These are phyloP conservation scores for Diospyros lotus DNA, from an alignment of 148 eudicot species.

Conservation along the genomic window DNA sequence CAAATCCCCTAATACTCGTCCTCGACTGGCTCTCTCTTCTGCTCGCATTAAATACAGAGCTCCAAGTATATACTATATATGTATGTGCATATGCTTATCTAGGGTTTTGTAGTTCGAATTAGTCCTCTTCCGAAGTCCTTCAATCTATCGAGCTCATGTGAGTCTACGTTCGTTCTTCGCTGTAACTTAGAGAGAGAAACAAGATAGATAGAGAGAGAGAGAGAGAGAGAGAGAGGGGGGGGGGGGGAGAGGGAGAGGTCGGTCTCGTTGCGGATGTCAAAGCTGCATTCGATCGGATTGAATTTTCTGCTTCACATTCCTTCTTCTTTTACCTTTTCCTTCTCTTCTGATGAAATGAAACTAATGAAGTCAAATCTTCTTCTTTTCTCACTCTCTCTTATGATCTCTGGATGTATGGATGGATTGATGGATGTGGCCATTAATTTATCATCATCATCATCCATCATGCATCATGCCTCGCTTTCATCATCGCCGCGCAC, in stretches of 20 bases:
- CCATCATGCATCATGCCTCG: neutral
- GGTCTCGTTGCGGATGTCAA: slow-evolving; percentile 86
- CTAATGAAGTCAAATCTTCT: slow-evolving; percentile 16
- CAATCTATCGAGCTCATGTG: neutral
- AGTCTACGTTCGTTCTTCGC: slow-evolving; percentile 36
- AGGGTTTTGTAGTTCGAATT: neutral
- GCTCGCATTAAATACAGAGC: slow-evolving; percentile 1
- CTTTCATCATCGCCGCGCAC: too few species aligned
- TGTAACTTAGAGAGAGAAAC: slow-evolving; percentile 39
- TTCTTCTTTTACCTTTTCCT: slow-evolving; percentile 13
- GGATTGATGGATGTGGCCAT: neutral
- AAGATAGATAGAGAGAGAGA: slow-evolving; percentile 20
- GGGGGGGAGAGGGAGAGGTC: slow-evolving; percentile 22
- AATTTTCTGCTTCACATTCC: slow-evolving; percentile 25
- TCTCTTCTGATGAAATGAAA: slow-evolving; percentile 7
- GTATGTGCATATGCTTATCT: neutral
- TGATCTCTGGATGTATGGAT: neutral
- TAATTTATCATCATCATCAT: neutral
- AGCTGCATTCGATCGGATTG: slow-evolving; percentile 58
- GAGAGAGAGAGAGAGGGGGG: slow-evolving; percentile 18
- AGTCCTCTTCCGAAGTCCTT: slow-evolving; percentile 1
- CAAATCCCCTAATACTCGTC: slow-evolving; percentile 1
- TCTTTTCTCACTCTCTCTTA: neutral
- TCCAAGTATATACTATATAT: neutral
- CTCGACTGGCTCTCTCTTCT: slow-evolving; percentile 2